Conservation (phyloP, 2,329 filamentous ascomycete genomes). For the Colletotrichum higginsianum region DNA sequence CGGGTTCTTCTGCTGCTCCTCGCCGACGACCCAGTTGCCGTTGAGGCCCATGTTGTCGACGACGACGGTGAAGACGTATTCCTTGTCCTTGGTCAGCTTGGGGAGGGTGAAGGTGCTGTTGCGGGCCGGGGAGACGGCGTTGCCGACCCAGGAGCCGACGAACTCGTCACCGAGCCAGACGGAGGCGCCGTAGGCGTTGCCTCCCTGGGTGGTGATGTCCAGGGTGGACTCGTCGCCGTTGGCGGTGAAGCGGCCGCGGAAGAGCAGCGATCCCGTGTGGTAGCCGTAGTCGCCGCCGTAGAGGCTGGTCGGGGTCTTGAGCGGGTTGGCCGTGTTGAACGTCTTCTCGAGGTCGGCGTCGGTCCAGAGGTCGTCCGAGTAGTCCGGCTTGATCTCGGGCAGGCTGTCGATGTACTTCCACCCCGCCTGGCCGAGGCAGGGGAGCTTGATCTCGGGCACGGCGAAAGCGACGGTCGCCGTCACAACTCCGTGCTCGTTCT, state of each 20-base stretch:
- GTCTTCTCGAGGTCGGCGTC: slow-evolving; percentile 55
- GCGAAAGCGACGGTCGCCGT: slow-evolving; percentile 43
- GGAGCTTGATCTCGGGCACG: slow-evolving; percentile 38
- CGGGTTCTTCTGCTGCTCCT: slow-evolving; percentile 70
- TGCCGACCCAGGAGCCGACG: slow-evolving; percentile 74
- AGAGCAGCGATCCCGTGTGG: slow-evolving; percentile 75
- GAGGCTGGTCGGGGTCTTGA: slow-evolving; percentile 73
- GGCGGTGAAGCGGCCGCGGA: slow-evolving; percentile 75
- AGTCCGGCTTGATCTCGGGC: slow-evolving; percentile 43
- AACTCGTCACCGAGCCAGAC: slow-evolving; percentile 73
- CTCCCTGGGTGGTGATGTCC: slow-evolving; percentile 72
- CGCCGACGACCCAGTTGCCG: slow-evolving; percentile 71
- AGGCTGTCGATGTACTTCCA: slow-evolving; percentile 46
- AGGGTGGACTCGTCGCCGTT: slow-evolving; percentile 70
- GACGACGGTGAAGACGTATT: slow-evolving; percentile 75
- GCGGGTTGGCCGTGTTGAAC: slow-evolving; percentile 47
- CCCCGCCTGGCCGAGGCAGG: slow-evolving; percentile 29
- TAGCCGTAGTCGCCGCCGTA: slow-evolving; percentile 80
- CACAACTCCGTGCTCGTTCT: slow-evolving; percentile 42
- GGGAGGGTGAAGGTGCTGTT: slow-evolving; percentile 71
- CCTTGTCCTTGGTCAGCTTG: slow-evolving; percentile 62
- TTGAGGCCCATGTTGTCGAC: slow-evolving; percentile 80
- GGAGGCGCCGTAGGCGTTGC: slow-evolving; percentile 74
- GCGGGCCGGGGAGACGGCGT: slow-evolving; percentile 60
- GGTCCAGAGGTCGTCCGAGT: slow-evolving; percentile 60